Evolutionary conservation across 2,329 filamentous ascomycete species (phyloP), one percentile per base, ranked within the genome.

Genomic region (Xenoacremonium recifei): DNA sequence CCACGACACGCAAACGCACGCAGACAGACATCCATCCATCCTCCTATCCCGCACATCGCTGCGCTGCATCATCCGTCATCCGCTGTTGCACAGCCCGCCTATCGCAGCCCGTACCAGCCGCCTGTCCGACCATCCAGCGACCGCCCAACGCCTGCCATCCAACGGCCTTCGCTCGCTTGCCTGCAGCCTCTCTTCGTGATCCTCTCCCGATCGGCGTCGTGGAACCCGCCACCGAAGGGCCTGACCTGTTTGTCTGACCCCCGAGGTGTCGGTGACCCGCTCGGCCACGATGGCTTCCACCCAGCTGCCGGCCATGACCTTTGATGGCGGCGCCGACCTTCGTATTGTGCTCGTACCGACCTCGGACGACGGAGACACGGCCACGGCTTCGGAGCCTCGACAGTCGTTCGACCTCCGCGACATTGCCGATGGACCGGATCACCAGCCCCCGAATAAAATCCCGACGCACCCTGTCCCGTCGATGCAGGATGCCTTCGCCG

Each of bases 401-500:
- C 37, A 31, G 12, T 42, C 45, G 19, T 48, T 44, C 21, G 53
- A 48, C 21, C 38, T 49, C 38, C 37, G 38, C 13, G 42, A 44
- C 11, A 40, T 46, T 20, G 42, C 34, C 10, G 42, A 54, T 16
- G 36, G n/a, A 21, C 19, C 37, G 31, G 36, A 39, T 20, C 31
- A 17, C 30, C 45, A 49, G 21, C 40, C 44, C 15, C 50, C 51
- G 9, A 42, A 49, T n/a, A 53, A 49, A 29, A 62, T 65, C 33
- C 64, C 64, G 12, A 50, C 52, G 11, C 89, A 95, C 60, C 89
- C 89, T 6, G 84, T 93, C 38, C 70, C 79, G 13, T 77, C 79
- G 21, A 87, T 93, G 80, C 89, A 93, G 63, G 80, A 77, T 48
- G 87, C 89, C 47, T 93, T 95, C 61, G 83, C 87, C 54, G 89